These are phyloP conservation scores for Volutella citrinella DNA, from an alignment of 2,329 filamentous ascomycete species.

Conservation along the genomic window DNA sequence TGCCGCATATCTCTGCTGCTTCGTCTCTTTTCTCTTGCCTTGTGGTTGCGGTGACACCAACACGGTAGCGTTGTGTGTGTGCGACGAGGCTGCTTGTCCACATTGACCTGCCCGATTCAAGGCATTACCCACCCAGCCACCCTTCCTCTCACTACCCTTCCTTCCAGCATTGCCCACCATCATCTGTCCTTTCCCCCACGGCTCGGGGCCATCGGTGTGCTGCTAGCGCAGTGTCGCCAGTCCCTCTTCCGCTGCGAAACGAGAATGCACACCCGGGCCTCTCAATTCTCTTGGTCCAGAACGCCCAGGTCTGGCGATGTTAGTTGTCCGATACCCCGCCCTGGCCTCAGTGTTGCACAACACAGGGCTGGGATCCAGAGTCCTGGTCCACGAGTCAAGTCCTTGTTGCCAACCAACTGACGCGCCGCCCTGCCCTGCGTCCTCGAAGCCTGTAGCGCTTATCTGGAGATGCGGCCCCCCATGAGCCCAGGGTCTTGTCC, in stretches of 20 bases:
- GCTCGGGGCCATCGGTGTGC: slow-evolving; percentile 13
- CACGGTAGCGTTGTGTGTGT: slow-evolving; percentile 2
- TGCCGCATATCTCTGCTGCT: slow-evolving; percentile 15
- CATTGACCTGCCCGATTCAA: slow-evolving; percentile 24
- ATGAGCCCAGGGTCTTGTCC: not conserved
- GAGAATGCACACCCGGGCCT: slow-evolving; percentile 12
- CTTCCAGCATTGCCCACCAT: slow-evolving; percentile 11
- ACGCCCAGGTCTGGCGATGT: no score
- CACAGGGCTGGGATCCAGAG: slow-evolving; percentile 20
- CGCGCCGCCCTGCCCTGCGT: slow-evolving; percentile 13
- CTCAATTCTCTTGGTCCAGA: slow-evolving; percentile 8
- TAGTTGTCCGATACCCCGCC: slow-evolving; percentile 16
- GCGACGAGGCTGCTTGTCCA: no score
- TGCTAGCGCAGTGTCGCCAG: slow-evolving; percentile 13
- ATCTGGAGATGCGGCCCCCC: slow-evolving; percentile 11
- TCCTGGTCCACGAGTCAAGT: slow-evolving; percentile 15
- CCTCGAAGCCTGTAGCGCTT: slow-evolving; percentile 13
- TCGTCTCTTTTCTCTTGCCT: slow-evolving; percentile 7
- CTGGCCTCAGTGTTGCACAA: slow-evolving; percentile 16
- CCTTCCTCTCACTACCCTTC: slow-evolving; percentile 11
- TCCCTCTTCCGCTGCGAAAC: no score
- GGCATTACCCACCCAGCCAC: slow-evolving; percentile 13
- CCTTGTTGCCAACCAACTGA: slow-evolving; percentile 19
- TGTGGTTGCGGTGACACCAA: slow-evolving; percentile 3
- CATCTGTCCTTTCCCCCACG: slow-evolving; percentile 7